Percentiles rank a stretch among this genome's conserved stretches.
These are phyloP conservation scores for Oryza rufipogon DNA, from an alignment of 176 grass and related monocot species.

Conservation along the genomic window DNA sequence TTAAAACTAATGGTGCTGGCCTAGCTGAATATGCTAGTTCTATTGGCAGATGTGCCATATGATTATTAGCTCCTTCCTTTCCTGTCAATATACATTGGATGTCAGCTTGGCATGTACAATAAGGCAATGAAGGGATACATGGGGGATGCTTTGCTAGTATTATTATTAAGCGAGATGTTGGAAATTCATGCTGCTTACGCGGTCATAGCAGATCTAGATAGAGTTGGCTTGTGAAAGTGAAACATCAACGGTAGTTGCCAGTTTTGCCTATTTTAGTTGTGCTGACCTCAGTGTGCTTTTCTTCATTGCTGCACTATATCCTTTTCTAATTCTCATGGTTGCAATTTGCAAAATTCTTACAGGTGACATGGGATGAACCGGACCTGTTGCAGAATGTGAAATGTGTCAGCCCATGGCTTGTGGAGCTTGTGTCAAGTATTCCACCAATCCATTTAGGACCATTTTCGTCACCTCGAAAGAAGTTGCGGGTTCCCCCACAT, in stretches of 20 bases:
- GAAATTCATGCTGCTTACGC: not conserved
- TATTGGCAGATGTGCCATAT: not conserved
- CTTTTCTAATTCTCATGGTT: constrained; percentile 17
- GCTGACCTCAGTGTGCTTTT: not conserved
- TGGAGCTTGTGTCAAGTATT: constrained; percentile 72
- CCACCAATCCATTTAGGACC: constrained; percentile 66
- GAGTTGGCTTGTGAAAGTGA: not conserved
- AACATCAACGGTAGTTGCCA: constrained; percentile 13
- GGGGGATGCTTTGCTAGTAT: not conserved
- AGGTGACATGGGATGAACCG: constrained; percentile 90
- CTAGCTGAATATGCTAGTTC: constrained; percentile 16
- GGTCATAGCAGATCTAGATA: constrained; percentile 15
- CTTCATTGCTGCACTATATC: not conserved
- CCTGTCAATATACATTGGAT: not conserved
- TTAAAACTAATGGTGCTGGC: not conserved
- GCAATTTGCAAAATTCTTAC: constrained; percentile 33
- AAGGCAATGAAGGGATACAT: not conserved
- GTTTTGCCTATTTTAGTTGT: not conserved
- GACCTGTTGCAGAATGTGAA: constrained; percentile 83
- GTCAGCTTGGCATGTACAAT: not conserved
- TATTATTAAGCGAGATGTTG: not conserved
- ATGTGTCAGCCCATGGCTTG: constrained; percentile 76
- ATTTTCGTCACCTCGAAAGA: constrained; percentile 79
- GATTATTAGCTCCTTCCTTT: not conserved
- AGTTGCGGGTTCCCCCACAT: constrained; percentile 55